Base-by-base conservation (phyloP, 2,329 filamentous ascomycete species). In the Aureobasidium namibiae region DNA sequence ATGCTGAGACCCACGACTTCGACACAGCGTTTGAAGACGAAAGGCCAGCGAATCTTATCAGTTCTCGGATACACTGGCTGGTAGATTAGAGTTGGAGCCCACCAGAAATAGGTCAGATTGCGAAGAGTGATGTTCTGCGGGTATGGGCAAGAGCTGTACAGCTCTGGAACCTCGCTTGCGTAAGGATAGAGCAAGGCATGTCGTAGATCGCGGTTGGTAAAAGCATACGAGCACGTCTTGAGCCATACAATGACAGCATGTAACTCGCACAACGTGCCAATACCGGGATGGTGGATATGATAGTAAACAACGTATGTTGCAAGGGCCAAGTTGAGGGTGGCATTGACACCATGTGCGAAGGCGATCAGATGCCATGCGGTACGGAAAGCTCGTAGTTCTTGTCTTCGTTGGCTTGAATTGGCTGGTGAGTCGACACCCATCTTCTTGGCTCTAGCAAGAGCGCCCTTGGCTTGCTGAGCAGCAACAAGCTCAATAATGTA, bases 31-130 rank as follows among this genome's bases (percentile, higher is more conserved):
- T 96, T 96, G 60, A 82, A 76, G 39, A 97, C 90, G 70, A 96
- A 99, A 4, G 82, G 72, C 91, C 92, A 96, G 63, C 94, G 83
- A 65, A 96, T 89, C 60, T 81, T 82, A 9, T 84, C 78, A 6
- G 89, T 91, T 44, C 92, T 88, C 21, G 94, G 94, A 72, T 99
- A 99, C 14, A 94, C 90, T 1, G 94, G 94, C 76, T 99, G 94
- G 72, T 99, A 99, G 45, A 97, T 88, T 56, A 99, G 80, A 0
- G 94, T 99, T 0, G 94, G 94, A 0, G 92, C 94, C 86, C 92
- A 92, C 92, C 94, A 97, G 73, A 99, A 99, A 75, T 97, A 99
- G 60, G 83, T 84, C 26, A 99, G 78, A 70, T 97, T 99, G 53
- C 80, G 75, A 65, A 96, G 80, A 3, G 91, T 95, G 72, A 99